Conservation (phyloP, 208 protist species). For the Leptomonas pyrrhocoris region DNA sequence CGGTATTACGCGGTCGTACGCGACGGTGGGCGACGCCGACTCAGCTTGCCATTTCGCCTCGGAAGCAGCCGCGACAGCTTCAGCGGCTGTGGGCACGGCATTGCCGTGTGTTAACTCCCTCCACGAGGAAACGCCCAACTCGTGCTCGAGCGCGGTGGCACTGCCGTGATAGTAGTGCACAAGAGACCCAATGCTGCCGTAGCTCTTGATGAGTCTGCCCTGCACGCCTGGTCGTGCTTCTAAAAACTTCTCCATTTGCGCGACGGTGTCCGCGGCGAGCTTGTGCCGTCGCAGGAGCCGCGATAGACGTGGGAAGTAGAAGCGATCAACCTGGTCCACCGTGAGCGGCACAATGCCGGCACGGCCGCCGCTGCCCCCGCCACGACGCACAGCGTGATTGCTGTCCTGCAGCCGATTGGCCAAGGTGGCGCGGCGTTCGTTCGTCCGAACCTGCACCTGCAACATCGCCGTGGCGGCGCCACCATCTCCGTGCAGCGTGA, state of each 20-base stretch:
- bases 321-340: conserved; percentile 30
- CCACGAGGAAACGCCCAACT: conserved; percentile 52
- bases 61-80: neutral
- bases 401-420: conserved; percentile 44
- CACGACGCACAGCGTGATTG: conserved; percentile 26
- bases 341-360: conserved; percentile 19
- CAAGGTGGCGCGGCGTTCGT: conserved; percentile 57
- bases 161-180: conserved; percentile 82
- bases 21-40: conserved; percentile 14
- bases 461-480: conserved; percentile 52
- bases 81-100: neutral
- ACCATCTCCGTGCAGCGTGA: conserved; percentile 38
- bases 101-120: conserved; percentile 12
- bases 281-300: conserved; percentile 36
- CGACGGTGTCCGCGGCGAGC: conserved; percentile 41
- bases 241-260: conserved; percentile 48
- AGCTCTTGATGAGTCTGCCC: conserved; percentile 41
- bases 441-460: conserved; percentile 75
- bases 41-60: neutral
- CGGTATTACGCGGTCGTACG: conserved; percentile 22
- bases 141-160: conserved; percentile 51
- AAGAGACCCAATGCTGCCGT: conserved; percentile 47
- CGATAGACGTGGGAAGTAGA: conserved; percentile 53
- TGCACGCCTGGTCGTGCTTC: conserved; percentile 29
- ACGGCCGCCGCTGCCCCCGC: conserved; percentile 18